Conservation (phyloP, 2,329 filamentous ascomycete species). For the Penicillium sp. region DNA sequence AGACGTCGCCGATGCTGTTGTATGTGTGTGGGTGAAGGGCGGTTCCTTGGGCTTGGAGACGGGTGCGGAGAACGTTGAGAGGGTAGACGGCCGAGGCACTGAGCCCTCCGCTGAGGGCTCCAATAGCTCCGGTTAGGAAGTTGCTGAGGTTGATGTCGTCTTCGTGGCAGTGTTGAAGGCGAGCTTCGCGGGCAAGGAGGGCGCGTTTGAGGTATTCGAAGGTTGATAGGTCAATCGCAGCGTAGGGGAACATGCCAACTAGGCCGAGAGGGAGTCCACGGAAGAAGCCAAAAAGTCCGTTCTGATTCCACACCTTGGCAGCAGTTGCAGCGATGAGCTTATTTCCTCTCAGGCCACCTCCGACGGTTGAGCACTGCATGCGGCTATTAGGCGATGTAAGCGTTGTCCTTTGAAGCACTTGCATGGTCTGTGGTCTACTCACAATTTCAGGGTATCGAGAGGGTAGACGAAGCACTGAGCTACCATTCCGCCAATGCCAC, state of each 20-base stretch:
- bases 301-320: conserved; percentile 75
- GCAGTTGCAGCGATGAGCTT: conserved; percentile 76
- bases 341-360: conserved; percentile 77
- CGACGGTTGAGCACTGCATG: conserved; percentile 91
- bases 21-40: conserved; percentile 87
- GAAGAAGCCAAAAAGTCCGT: conserved; percentile 73
- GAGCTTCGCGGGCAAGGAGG: conserved; percentile 66
- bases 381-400: conserved; percentile 46
- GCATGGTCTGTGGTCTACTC: conserved; percentile 25
- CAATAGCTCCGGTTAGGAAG: conserved; percentile 79
- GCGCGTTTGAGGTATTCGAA: conserved; percentile 86
- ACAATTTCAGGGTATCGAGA: conserved; percentile 65
- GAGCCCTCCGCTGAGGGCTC: conserved; percentile 83
- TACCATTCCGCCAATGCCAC: conserved; percentile 87
- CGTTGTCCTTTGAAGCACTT: background rate
- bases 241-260: conserved; percentile 95
- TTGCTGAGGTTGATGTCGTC: conserved; percentile 77
- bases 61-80: conserved; percentile 84
- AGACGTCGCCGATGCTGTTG: conserved; percentile 84
- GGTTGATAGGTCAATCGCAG: conserved; percentile 90
- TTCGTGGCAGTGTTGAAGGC: conserved; percentile 64
- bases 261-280: conserved; percentile 90
- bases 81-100: conserved; percentile 94
- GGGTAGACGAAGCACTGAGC: conserved; percentile 97
- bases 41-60: conserved; percentile 90